phyloP scores from a whole-genome alignment of 2,329 filamentous ascomycete genomes.

The Monilinia aucupariae region DNA sequence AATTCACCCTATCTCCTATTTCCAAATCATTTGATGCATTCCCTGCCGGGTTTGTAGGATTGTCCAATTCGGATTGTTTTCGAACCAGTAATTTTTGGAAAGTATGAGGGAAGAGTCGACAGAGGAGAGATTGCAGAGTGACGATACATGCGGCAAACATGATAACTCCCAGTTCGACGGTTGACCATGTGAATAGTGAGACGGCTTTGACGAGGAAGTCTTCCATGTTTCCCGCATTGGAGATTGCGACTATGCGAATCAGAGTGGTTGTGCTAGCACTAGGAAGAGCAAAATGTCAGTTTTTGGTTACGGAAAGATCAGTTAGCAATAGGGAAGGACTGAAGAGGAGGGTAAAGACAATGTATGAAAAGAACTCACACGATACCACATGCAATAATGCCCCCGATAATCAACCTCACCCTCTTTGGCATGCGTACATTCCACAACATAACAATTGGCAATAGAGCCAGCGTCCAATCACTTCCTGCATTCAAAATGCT shows the following conservation, averaged over 20 bases:
- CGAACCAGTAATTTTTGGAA: background rate
- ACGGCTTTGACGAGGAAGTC: background rate
- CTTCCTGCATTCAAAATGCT: background rate
- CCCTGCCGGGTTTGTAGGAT: background rate
- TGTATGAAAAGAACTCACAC: background rate
- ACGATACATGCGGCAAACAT: slow-evolving; percentile 5
- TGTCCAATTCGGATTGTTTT: background rate
- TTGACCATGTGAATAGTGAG: background rate
- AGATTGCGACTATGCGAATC: background rate
- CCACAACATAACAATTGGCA: slow-evolving; percentile 2
- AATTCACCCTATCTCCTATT: background rate
- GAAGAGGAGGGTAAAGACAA: too few relatives aligned
- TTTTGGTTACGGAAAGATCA: background rate
- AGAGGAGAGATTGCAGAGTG: background rate
- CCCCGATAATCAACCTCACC: background rate
- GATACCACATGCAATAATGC: background rate
- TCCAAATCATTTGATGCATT: background rate
- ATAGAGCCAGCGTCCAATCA: background rate
- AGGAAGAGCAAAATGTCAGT: background rate
- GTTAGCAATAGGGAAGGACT: too few relatives aligned
- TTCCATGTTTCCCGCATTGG: background rate
- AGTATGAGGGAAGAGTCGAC: background rate
- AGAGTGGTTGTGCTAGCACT: background rate
- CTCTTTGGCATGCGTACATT: background rate
- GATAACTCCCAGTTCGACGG: background rate